Conservation (phyloP, 495 filamentous ascomycete genomes). For the Hyaloscypha variabilis region DNA sequence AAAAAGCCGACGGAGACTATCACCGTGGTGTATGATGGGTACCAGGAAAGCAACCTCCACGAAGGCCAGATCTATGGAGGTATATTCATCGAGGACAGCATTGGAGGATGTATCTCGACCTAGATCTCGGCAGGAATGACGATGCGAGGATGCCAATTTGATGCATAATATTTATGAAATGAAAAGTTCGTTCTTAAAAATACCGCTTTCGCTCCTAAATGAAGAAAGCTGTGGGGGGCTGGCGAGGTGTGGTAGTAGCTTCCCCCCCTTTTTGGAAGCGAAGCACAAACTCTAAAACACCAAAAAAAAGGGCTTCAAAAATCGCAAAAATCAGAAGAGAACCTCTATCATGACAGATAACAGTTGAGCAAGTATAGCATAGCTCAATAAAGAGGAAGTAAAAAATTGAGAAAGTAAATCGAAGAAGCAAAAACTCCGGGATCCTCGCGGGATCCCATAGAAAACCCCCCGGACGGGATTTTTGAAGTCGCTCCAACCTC, state of each 20-base stretch:
- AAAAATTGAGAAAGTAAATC: not conserved
- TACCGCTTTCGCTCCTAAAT: no score
- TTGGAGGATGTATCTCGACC: conserved; percentile 44
- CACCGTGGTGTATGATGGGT: conserved; percentile 55
- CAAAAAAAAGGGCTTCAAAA: not conserved
- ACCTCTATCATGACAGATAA: no score
- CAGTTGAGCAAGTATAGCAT: no score
- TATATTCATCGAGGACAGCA: conserved; percentile 57
- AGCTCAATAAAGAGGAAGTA: not conserved
- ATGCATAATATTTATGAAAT: not conserved
- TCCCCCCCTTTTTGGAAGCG: not conserved
- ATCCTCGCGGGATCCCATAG: not conserved
- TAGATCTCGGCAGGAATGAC: not conserved
- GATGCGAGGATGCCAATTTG: not conserved
- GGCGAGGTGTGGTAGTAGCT: not conserved
- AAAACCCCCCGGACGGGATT: not conserved
- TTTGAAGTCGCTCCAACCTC: not conserved
- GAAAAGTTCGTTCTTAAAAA: no score
- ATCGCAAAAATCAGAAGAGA: not conserved
- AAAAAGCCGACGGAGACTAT: conserved; percentile 58
- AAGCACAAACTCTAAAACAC: not conserved
- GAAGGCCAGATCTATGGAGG: conserved; percentile 60
- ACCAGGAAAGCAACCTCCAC: conserved; percentile 49
- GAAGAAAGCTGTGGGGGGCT: not conserved
- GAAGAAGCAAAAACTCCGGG: not conserved